Base-by-base conservation (phyloP, 352 stramenopile genomes). In the Globisporangium solare region DNA sequence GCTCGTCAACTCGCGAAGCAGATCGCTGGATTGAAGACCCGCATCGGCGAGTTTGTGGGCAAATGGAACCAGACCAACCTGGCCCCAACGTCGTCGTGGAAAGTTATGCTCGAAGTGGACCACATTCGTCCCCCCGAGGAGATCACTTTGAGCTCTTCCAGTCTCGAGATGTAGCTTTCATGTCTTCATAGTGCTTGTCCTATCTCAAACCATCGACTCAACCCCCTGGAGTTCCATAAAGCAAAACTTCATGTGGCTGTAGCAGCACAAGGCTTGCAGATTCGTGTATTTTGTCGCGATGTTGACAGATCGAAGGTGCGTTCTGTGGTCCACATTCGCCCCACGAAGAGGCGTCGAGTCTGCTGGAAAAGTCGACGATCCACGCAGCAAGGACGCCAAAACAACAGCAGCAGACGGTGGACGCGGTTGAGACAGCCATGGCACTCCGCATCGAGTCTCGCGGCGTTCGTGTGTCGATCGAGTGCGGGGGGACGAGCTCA, bases 51-150 rank as follows among this genome's bases (percentile, higher is more conserved):
- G 27, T 56, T 43, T 27, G 31, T 60, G 12, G 47, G 31, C 18
- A 65, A 65, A 22, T 56, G 51, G 59, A 65, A 56, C 41, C 32
- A 32, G 24, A 51, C 51, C 0, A 54, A 56, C 14, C n/a, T 41
- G 13, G n/a, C 39, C 6, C 39, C 59, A 32, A 65, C 59, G 0
- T 54, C 59, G 18, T 51, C 51, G 3, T 65, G 59, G 59, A 48
- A 40, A 39, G 31, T 41, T 22, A 50, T 56, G 17, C 53, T 65
- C 15, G 59, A 51, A n/a, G 31, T 31, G 2, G 35, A 65, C 39
- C 51, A 65, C 40, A 52, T 65, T 31, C 51, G 59, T 13, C 22
- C 52, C 12, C 59, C 59, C 13, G 52, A 60, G 21, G 35, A 12
- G 13, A 42, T 65, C 21, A 48, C 46, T 31, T 40, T 65, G 45